These are phyloP conservation scores for Neohortaea acidophila DNA, from an alignment of 495 filamentous ascomycete genomes.

Conservation along the genomic window DNA sequence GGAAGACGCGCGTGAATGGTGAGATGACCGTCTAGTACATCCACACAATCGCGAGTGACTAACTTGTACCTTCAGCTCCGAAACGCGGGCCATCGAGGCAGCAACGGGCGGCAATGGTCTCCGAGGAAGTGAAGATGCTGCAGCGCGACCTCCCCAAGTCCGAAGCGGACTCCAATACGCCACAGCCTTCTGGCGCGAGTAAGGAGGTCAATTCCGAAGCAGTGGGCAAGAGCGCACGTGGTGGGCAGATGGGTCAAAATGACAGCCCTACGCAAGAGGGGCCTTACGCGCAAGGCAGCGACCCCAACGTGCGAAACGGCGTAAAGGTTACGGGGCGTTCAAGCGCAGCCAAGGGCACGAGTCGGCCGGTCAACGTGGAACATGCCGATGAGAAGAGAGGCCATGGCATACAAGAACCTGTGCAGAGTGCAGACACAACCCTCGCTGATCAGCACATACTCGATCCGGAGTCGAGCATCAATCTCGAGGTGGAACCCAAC, in stretches of 20 bases:
- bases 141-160: conserved; percentile 7
- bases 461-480: neutral
- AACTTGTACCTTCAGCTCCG: conserved; percentile 6
- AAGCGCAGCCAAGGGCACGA: conserved; percentile 1
- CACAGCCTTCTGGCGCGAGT: conserved; percentile 1
- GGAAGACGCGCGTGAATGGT: conserved; percentile 7
- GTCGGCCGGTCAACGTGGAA: conserved; percentile 1
- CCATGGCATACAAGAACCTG: neutral
- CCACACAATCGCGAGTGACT: neutral
- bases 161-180: conserved; percentile 2
- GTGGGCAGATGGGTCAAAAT: conserved; percentile 12
- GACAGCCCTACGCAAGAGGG: conserved; percentile 7
- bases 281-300: conserved; percentile 3
- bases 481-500: neutral
- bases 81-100: conserved; percentile 14
- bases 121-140: conserved; percentile 16
- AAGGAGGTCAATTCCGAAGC: conserved; percentile 1
- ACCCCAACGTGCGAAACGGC: neutral
- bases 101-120: conserved; percentile 16
- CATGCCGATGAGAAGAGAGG: conserved; percentile 1
- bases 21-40: neutral
- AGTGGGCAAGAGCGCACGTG: neutral
- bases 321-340: neutral
- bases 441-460: neutral
- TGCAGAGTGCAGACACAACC: neutral